A percentile compares a stretch with the other conserved stretches of the same genome.
Evolutionary conservation across 192 early-diverging fungal genomes (phyloP).

Genomic region (Obelidium mucronatum): DNA sequence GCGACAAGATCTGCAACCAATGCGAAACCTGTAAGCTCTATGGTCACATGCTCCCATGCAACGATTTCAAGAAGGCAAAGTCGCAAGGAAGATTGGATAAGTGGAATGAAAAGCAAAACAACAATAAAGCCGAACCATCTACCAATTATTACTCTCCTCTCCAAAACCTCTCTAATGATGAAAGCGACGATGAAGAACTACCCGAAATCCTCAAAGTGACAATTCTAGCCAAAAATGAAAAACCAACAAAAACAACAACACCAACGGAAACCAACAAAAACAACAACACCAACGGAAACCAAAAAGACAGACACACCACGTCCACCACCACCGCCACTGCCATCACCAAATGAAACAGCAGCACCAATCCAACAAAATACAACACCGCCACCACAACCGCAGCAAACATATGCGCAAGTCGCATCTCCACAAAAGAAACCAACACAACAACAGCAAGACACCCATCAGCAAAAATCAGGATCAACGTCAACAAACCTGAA

Average conservation of each 20-base stretch:
- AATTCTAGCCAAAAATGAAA: background rate
- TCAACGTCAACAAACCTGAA: background rate
- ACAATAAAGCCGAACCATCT: background rate
- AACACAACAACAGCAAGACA: too few species aligned
- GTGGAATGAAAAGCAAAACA: background rate
- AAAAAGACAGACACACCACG: background rate
- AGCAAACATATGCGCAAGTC: background rate
- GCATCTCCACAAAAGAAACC: too few species aligned
- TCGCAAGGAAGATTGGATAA: background rate
- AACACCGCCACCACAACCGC: background rate
- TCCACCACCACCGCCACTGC: too few species aligned
- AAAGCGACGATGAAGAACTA: background rate
- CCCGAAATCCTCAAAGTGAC: too few species aligned
- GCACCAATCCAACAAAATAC: background rate
- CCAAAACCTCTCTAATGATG: background rate
- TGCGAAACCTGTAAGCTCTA: too few species aligned
- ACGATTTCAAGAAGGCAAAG: background rate
- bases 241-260: background rate
- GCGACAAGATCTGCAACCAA: background rate
- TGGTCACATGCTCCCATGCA: background rate
- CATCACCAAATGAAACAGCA: background rate
- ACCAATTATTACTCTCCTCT: background rate
- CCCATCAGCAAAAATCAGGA: background rate
- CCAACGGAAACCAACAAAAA: background rate
- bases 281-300: background rate